Percentiles rank a stretch among this genome's conserved stretches.
These are phyloP conservation scores for Capsicum pubescens DNA, from an alignment of 257 asterid genomes.

Conservation along the genomic window DNA sequence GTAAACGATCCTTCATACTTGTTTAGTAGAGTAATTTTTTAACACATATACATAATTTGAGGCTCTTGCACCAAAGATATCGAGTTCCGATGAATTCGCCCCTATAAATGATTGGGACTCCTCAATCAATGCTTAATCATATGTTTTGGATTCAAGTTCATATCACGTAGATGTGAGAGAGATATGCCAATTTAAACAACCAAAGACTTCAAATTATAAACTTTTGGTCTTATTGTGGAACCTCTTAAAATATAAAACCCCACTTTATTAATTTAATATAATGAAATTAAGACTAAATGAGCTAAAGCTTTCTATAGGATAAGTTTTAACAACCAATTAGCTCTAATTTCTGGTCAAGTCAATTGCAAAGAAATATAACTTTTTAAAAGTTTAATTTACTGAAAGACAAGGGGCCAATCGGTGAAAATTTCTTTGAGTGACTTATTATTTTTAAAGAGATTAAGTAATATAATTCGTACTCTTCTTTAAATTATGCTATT, in stretches of 20 bases:
- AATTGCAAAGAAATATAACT: background rate
- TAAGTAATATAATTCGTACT: too few species aligned
- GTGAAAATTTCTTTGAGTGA: too few species aligned
- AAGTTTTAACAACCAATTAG: background rate
- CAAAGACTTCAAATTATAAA: constrained; percentile 12
- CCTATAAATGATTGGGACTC: background rate
- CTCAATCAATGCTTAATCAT: background rate
- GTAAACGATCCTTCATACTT: background rate
- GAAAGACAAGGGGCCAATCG: too few species aligned
- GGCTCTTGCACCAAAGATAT: background rate
- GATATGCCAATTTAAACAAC: background rate
- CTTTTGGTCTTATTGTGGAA: background rate
- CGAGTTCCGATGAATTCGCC: background rate
- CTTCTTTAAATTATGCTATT: background rate
- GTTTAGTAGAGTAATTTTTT: background rate
- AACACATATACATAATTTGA: background rate
- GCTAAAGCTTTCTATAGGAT: background rate
- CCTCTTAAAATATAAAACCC: background rate
- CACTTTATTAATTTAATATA: background rate
- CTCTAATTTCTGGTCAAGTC: background rate
- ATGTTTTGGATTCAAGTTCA: background rate
- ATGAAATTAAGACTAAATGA: background rate
- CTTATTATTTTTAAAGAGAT: too few species aligned
- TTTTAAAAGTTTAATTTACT: too few species aligned
- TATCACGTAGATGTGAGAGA: background rate